Percentiles rank a stretch among this genome's conserved stretches.
Conservation (phyloP, 2,329 filamentous ascomycete genomes). For the Penicillium digitatum region DNA sequence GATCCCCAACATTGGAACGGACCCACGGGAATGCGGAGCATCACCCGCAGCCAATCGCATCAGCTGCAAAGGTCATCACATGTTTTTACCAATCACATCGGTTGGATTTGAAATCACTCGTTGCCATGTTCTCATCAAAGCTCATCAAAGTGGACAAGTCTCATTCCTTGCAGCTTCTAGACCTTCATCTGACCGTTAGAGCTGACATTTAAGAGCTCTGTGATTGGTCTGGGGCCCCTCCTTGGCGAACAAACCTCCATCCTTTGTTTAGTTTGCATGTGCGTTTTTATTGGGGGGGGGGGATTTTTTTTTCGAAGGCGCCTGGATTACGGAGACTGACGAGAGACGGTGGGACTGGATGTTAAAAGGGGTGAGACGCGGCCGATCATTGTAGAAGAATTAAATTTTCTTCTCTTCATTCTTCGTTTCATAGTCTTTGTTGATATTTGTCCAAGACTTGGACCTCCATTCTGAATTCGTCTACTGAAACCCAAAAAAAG, state of each 20-base stretch:
- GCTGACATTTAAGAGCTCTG: constrained; percentile 13
- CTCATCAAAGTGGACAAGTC: background rate
- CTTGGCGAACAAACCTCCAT: constrained; percentile 6
- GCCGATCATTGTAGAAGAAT: constrained; percentile 1
- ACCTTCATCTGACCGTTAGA: background rate
- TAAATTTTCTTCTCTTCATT: background rate
- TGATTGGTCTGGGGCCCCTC: constrained; percentile 12
- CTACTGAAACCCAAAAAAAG: background rate
- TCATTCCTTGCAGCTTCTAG: background rate
- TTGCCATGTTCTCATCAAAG: background rate
- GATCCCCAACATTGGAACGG: background rate
- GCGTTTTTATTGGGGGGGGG: background rate
- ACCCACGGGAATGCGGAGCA: background rate
- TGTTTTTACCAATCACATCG: constrained; percentile 7
- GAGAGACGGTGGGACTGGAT: background rate
- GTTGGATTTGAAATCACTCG: constrained; percentile 8
- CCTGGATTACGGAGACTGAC: background rate
- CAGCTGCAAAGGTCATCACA: constrained; percentile 12
- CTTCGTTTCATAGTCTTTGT: constrained; percentile 3
- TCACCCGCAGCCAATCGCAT: constrained; percentile 7
- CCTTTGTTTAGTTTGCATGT: constrained; percentile 10
- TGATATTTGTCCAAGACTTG: background rate
- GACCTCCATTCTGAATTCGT: background rate
- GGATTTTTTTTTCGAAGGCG: constrained; percentile 3
- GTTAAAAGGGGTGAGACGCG: constrained; percentile 4